Evolutionary conservation across 2,329 filamentous ascomycete species (phyloP).

Genomic region (Coleophoma eucalyptorum): DNA sequence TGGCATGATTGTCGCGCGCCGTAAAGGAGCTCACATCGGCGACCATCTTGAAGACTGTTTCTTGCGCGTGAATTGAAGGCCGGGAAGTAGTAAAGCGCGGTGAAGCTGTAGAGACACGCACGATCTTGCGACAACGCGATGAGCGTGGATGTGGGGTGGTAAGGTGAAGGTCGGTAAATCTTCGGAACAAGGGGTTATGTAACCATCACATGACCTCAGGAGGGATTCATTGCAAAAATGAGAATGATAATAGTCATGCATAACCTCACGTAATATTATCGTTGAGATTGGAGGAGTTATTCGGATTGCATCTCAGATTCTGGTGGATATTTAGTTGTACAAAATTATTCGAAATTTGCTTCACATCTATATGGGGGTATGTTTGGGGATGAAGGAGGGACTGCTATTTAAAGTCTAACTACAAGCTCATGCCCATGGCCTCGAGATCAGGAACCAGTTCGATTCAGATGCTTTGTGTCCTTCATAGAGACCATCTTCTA

Average conservation of each 20-base stretch:
- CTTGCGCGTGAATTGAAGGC: neutral
- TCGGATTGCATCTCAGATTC: too few relatives aligned
- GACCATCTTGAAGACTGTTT: slow-evolving; percentile 22
- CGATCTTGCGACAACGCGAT: neutral
- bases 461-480: slow-evolving; percentile 14
- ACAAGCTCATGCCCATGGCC: slow-evolving; percentile 18
- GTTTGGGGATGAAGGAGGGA: slow-evolving; percentile 21
- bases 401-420: slow-evolving; percentile 30
- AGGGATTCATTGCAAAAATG: too few relatives aligned
- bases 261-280: too few relatives aligned
- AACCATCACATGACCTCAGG: too few relatives aligned
- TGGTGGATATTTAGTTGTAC: too few relatives aligned
- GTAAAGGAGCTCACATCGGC: slow-evolving; percentile 20
- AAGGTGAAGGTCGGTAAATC: neutral
- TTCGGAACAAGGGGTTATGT: neutral
- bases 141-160: neutral
- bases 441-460: slow-evolving; percentile 4
- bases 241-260: too few relatives aligned
- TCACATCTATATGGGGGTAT: too few relatives aligned
- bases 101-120: neutral
- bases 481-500: slow-evolving; percentile 20
- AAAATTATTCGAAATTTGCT: too few relatives aligned
- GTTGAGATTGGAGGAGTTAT: too few relatives aligned
- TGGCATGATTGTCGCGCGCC: too few relatives aligned
- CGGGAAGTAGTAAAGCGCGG: neutral